Evolutionary conservation across 2,329 filamentous ascomycete genomes (phyloP).

Genomic region (Diaporthe australafricana): DNA sequence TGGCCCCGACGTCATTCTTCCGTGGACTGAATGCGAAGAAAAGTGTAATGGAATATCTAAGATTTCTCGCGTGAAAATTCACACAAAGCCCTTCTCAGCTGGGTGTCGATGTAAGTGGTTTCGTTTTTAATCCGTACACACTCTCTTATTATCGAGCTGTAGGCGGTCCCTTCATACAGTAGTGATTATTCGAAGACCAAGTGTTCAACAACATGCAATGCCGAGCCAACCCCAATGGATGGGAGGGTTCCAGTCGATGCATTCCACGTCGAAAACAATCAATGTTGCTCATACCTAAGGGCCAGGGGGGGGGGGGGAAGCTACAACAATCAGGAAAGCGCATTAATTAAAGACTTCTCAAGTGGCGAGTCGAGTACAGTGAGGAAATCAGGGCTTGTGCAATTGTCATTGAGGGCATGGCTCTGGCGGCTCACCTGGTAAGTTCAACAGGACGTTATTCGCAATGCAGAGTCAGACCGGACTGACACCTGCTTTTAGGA

Average conservation of each 20-base stretch:
- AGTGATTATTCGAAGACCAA: too few species aligned
- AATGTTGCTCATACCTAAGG: too few species aligned
- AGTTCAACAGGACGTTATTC: neutral
- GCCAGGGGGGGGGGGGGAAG: neutral
- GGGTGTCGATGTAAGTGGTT: neutral
- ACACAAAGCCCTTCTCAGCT: neutral
- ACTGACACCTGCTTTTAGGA: conserved; percentile 26
- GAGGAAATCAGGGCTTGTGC: conserved; percentile 35
- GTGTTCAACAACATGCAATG: too few species aligned
- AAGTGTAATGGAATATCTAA: neutral
- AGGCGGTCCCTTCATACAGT: too few species aligned
- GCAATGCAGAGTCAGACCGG: too few species aligned
- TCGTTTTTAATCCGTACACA: too few species aligned
- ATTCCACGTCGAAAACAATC: neutral
- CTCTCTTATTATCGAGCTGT: too few species aligned
- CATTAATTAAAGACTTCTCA: conserved; percentile 34
- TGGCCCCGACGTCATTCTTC: neutral
- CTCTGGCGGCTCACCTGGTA: conserved; percentile 38
- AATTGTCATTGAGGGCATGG: conserved; percentile 38
- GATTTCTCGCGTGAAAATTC: neutral
- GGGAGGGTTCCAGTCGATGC: conserved; percentile 6
- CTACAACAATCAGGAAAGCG: conserved; percentile 29
- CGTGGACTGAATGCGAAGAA: neutral
- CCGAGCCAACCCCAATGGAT: conserved; percentile 6
- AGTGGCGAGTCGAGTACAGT: conserved; percentile 38